Evolutionary conservation across 768 basidiomycete species (phyloP).

Genomic region (Trametes punicea): DNA sequence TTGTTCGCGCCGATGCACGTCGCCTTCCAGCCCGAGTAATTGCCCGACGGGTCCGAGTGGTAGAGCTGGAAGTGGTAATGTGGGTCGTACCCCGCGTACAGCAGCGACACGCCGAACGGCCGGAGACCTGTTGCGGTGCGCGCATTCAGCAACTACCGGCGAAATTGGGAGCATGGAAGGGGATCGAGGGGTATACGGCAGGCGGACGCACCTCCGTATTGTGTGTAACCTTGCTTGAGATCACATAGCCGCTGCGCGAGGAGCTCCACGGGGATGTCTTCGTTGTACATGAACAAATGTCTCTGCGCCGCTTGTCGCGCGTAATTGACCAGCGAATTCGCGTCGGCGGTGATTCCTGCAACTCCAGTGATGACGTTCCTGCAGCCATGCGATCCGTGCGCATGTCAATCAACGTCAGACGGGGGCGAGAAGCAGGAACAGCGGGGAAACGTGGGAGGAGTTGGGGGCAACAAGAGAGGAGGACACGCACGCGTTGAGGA

Average conservation of each 20-base stretch:
- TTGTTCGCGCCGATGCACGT: slow-evolving; percentile 99
- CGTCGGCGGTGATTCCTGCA: slow-evolving; percentile 94
- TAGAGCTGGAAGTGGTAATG: slow-evolving; percentile 97
- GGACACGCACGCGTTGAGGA: slow-evolving; percentile 77
- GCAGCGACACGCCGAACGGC: slow-evolving; percentile 94
- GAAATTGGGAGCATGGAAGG: neutral
- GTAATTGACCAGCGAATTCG: slow-evolving; percentile 95
- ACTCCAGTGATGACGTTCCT: slow-evolving; percentile 96
- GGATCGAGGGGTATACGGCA: neutral
- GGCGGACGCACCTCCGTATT: slow-evolving; percentile 74
- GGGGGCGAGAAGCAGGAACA: neutral
- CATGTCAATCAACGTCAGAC: neutral
- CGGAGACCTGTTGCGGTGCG: slow-evolving; percentile 71
- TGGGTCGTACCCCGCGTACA: slow-evolving; percentile 96
- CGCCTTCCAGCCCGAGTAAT: slow-evolving; percentile 98
- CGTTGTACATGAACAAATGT: slow-evolving; percentile 88
- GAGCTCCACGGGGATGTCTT: slow-evolving; percentile 97
- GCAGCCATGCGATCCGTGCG: too few relatives aligned
- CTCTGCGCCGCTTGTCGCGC: slow-evolving; percentile 87
- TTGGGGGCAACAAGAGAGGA: neutral
- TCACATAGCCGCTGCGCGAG: slow-evolving; percentile 93
- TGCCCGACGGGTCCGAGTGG: slow-evolving; percentile 97
- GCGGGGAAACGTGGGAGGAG: neutral
- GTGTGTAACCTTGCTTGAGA: slow-evolving; percentile 98
- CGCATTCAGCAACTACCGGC: slow-evolving; percentile 4